Conservation (phyloP, 257 asterid species). For the Nemophila menziesii region DNA sequence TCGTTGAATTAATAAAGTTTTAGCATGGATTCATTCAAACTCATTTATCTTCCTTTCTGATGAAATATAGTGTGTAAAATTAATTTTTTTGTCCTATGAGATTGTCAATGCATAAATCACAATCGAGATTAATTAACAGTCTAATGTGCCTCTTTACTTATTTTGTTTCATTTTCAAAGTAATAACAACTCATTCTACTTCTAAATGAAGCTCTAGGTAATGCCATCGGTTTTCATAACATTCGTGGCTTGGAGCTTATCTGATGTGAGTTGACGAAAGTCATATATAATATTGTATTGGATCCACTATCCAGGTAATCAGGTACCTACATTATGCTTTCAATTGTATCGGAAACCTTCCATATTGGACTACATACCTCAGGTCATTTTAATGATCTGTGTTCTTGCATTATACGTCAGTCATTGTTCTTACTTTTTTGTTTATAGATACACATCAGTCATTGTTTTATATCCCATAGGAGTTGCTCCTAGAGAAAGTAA, state of each 20-base stretch:
- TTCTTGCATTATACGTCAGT: slow-evolving; percentile 4
- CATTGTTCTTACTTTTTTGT: too few relatives aligned
- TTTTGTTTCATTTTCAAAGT: neutral
- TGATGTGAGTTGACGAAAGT: slow-evolving; percentile 36
- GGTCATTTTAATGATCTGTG: slow-evolving; percentile 21
- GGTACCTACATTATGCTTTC: slow-evolving; percentile 71
- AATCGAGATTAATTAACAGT: neutral
- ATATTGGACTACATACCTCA: slow-evolving; percentile 51
- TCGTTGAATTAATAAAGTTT: slow-evolving; percentile 46
- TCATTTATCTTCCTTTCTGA: neutral
- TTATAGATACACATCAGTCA: slow-evolving; percentile 80
- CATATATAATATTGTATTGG: too few relatives aligned
- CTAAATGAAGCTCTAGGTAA: slow-evolving; percentile 49
- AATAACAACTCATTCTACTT: slow-evolving; percentile 1
- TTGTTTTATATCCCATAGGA: slow-evolving; percentile 77
- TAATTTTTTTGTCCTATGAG: neutral
- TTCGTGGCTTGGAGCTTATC: slow-evolving; percentile 78
- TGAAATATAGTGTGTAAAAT: too few relatives aligned
- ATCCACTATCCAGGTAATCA: slow-evolving; percentile 64
- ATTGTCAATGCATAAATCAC: neutral
- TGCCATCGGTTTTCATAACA: slow-evolving; percentile 67
- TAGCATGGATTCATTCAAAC: neutral
- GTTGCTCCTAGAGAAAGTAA: slow-evolving; percentile 88
- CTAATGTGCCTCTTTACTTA: too few relatives aligned
- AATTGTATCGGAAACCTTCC: slow-evolving; percentile 51